These are phyloP conservation scores for Coelastrella sp. DNA, from an alignment of 139 green algal genomes.

Conservation along the genomic window DNA sequence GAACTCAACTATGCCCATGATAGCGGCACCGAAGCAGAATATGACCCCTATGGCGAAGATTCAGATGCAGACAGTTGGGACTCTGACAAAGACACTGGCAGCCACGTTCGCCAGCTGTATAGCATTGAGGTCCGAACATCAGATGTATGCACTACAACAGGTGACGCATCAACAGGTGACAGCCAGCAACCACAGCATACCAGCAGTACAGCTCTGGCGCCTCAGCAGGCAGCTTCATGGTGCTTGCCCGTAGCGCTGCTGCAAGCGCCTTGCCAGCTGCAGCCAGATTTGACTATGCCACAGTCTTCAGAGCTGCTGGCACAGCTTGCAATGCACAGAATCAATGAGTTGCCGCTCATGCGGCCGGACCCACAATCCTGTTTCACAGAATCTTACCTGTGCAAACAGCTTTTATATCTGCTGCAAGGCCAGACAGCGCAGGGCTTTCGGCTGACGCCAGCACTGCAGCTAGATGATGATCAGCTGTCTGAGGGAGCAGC, in stretches of 20 bases:
- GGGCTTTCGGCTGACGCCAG: slow-evolving; percentile 28
- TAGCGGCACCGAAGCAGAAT: neutral
- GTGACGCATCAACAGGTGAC: neutral
- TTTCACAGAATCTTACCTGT: slow-evolving; percentile 13
- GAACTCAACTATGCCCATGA: neutral
- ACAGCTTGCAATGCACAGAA: neutral
- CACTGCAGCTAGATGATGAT: neutral
- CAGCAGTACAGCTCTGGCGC: too few species aligned
- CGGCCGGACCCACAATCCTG: slow-evolving; percentile 9
- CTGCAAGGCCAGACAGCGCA: slow-evolving; percentile 36
- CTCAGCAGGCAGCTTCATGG: neutral
- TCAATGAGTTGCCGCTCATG: neutral
- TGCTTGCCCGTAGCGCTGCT: neutral
- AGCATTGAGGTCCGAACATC: too few species aligned
- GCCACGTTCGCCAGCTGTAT: neutral
- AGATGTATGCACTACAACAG: too few species aligned
- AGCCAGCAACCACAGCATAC: slow-evolving; percentile 7
- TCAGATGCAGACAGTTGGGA: slow-evolving; percentile 20
- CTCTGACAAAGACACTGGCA: neutral
- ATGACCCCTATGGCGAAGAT: slow-evolving; percentile 25
- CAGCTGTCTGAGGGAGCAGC: slow-evolving; percentile 11
- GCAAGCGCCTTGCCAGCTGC: slow-evolving; percentile 1
- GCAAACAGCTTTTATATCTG: slow-evolving; percentile 5
- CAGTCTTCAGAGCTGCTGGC: slow-evolving; percentile 29
- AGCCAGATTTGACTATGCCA: neutral